A percentile compares a stretch with the other conserved stretches of the same genome.
Evolutionary conservation across 441 rosid genomes (phyloP).

Genomic region (Euphorbia corollata): DNA sequence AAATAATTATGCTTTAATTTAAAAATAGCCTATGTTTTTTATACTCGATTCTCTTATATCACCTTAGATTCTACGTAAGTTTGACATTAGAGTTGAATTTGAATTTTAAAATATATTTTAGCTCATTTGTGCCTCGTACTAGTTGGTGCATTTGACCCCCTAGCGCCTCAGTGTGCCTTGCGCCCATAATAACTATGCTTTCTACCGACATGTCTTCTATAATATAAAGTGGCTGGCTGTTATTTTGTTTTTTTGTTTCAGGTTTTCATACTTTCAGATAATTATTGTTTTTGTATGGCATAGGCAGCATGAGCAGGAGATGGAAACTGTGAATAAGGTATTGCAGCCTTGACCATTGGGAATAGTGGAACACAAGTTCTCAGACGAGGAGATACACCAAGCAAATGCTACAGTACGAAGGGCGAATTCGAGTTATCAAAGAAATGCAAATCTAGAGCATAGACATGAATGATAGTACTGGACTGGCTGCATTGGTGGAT

Average conservation of each 20-base stretch:
- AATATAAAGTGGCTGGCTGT: not conserved
- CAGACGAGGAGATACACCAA: slow-evolving; percentile 48
- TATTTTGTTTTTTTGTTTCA: not conserved
- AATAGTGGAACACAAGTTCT: slow-evolving; percentile 74
- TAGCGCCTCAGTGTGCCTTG: too few relatives aligned
- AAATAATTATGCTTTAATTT: too few relatives aligned
- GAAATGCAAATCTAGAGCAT: slow-evolving; percentile 43
- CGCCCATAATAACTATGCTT: not conserved
- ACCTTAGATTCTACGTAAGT: too few relatives aligned
- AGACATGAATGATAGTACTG: not conserved
- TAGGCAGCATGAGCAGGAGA: slow-evolving; percentile 73
- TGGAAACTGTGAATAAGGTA: slow-evolving; percentile 73
- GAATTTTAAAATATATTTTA: too few relatives aligned
- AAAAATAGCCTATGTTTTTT: too few relatives aligned
- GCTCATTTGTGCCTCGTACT: too few relatives aligned
- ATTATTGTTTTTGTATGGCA: slow-evolving; percentile 1
- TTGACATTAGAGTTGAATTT: too few relatives aligned
- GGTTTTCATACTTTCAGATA: not conserved
- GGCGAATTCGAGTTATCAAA: slow-evolving; percentile 63
- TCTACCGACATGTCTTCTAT: not conserved
- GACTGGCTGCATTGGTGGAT: too few relatives aligned
- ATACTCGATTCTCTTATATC: too few relatives aligned
- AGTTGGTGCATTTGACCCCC: too few relatives aligned
- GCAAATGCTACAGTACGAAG: slow-evolving; percentile 52
- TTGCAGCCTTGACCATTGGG: slow-evolving; percentile 88